These are phyloP conservation scores for Abortiporus biennis DNA, from an alignment of 1,284 basidiomycete genomes.

Conservation along the genomic window DNA sequence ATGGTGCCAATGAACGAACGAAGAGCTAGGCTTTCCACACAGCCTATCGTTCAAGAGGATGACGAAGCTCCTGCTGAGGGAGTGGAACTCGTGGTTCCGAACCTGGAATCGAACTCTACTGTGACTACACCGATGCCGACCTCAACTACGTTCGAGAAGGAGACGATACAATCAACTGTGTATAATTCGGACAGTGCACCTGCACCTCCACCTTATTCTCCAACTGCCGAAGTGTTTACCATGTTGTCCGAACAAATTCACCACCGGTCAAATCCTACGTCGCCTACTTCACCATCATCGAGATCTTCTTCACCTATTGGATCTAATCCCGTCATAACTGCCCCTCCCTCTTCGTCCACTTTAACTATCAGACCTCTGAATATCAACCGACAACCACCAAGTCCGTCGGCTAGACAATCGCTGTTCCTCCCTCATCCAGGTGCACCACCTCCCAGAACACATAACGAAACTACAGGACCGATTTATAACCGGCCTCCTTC, in stretches of 20 bases:
- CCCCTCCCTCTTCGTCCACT: background rate
- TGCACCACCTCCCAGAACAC: conserved; percentile 51
- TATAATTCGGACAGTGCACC: background rate
- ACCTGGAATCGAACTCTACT: no score
- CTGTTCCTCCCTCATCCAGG: conserved; percentile 70
- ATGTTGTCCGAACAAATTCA: conserved; percentile 16
- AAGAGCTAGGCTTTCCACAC: conserved; percentile 11
- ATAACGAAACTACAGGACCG: conserved; percentile 44
- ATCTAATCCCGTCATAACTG: background rate
- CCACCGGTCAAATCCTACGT: background rate
- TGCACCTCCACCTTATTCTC: conserved; percentile 5
- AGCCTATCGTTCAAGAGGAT: conserved; percentile 32
- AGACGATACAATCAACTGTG: no score
- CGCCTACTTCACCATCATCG: background rate
- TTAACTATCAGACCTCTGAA: background rate
- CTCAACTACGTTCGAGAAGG: background rate
- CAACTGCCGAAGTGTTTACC: conserved; percentile 7
- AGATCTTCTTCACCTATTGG: conserved; percentile 7
- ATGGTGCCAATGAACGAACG: conserved; percentile 7
- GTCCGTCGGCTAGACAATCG: conserved; percentile 30
- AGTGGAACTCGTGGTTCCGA: no score
- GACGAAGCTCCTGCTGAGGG: conserved; percentile 25
- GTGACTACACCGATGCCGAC: no score
- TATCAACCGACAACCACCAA: background rate
- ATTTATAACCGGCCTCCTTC: conserved; percentile 46